A percentile compares a stretch with the other conserved stretches of the same genome.
Evolutionary conservation across 1,284 basidiomycete genomes (phyloP).

Genomic region (Schizophyllum amplum): DNA sequence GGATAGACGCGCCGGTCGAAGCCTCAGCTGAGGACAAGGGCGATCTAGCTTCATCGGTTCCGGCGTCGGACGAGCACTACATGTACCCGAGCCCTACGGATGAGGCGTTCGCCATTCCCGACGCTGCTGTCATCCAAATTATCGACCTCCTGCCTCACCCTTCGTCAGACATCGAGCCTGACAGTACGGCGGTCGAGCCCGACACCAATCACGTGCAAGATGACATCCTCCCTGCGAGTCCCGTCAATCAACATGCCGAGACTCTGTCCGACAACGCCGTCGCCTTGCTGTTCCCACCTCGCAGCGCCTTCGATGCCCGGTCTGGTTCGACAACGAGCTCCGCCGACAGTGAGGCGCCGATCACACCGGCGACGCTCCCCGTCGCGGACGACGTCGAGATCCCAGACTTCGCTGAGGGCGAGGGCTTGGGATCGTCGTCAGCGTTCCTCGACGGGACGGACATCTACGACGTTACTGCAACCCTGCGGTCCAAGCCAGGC

Average conservation of each 20-base stretch:
- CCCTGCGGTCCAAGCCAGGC: neutral
- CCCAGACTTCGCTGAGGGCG: conserved; percentile 28
- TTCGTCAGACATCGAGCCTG: conserved; percentile 2
- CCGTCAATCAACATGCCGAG: conserved; percentile 5
- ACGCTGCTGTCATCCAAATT: conserved; percentile 4
- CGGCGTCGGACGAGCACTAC: conserved; percentile 16
- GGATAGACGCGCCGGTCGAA: conserved; percentile 46
- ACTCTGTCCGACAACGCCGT: conserved; percentile 1
- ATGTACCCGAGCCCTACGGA: conserved; percentile 2
- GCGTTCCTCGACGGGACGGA: neutral
- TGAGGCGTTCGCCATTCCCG: conserved; percentile 1
- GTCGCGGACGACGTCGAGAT: conserved; percentile 30
- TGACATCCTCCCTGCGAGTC: conserved; percentile 5
- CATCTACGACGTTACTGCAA: neutral
- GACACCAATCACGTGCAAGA: conserved; percentile 7
- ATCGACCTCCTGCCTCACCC: conserved; percentile 1
- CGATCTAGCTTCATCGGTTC: conserved; percentile 36
- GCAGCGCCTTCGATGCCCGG: conserved; percentile 9
- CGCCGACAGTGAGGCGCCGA: conserved; percentile 34
- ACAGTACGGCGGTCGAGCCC: conserved; percentile 5
- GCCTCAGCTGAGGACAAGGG: conserved; percentile 60
- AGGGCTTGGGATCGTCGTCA: conserved; percentile 20
- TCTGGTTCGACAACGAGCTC: conserved; percentile 21
- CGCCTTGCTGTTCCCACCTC: conserved; percentile 7
- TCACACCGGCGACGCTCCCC: conserved; percentile 35